Base-by-base conservation (phyloP, 129 eudicot genomes). In the Flaveria robusta region DNA sequence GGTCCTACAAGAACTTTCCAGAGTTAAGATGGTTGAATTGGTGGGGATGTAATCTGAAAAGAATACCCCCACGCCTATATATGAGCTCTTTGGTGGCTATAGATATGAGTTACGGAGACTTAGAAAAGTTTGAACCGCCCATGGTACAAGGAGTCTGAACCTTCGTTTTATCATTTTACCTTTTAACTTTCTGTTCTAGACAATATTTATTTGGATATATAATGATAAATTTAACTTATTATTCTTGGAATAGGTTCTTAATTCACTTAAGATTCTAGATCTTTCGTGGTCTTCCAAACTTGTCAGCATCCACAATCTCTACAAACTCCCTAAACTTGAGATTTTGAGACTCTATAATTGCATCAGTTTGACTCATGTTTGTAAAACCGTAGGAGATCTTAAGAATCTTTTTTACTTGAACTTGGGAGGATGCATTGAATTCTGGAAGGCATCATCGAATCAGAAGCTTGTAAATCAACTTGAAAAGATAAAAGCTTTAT, bases 71-170 rank as follows among this genome's bases (percentile, higher is more conserved):
- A 3, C 76, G 15, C 14, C 58, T 83, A 3, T 77, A 72, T 23
- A 64, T 83, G 71, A 71, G 68, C 7, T 77, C 37, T 23, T 45
- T 83, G 72, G 83, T 78, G 45, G 72, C 70, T 8, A 9, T 83
- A 27, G 72, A 77, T 12, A 72, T 83, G 79, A 65, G 72, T 26
- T 43, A 66, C 15, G 77, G 86, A 79, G 72, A 23, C 8, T 78
- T 77, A 50, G 12, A 77, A 22, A 51, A 55, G 7, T 45, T 83
- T 51, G 77, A 79, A 63, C 73, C 74, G 5, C 77, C 83, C 70
- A 80, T 72, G 83, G 83, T 80, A 41, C 10, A 41, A 79, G 19
- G n/a, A 34, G 45, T n/a, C 1, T 7, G 10, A 0, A 4, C 55
- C 45, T 12, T 16, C 7, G 18, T 10, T 54, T 26, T 5, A 19